A percentile compares a stretch with the other conserved stretches of the same genome.
These are phyloP conservation scores for Cercophora samala DNA, from an alignment of 495 filamentous ascomycete species.

Conservation along the genomic window DNA sequence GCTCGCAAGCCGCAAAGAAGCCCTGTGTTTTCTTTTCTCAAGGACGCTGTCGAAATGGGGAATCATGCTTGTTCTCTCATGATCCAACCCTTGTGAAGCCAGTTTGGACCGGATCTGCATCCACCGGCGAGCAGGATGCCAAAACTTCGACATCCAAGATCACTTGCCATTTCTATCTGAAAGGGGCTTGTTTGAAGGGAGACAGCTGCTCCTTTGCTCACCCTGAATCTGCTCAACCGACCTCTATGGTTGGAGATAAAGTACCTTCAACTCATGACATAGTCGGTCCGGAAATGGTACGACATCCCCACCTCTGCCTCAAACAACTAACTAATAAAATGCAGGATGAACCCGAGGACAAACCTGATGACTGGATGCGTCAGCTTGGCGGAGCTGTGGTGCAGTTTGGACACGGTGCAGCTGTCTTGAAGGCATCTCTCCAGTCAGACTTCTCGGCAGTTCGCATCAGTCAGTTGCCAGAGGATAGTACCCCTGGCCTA, in stretches of 20 bases:
- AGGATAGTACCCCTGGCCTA: constrained; percentile 15
- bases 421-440: constrained; percentile 24
- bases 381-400: constrained; percentile 28
- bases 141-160: background rate
- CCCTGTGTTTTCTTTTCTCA: constrained; percentile 12
- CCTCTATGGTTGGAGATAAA: background rate
- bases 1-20: background rate
- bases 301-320: too few species aligned
- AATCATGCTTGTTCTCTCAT: constrained; percentile 3
- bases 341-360: constrained; percentile 8
- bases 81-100: background rate
- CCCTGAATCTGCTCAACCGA: background rate
- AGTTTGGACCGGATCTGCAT: too few species aligned
- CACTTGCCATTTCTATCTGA: background rate
- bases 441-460: constrained; percentile 32
- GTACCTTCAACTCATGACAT: background rate
- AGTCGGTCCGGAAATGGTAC: background rate
- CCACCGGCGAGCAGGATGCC: background rate
- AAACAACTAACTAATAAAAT: background rate
- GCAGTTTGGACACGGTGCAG: constrained; percentile 31
- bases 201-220: constrained; percentile 15
- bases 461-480: constrained; percentile 28
- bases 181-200: constrained; percentile 2
- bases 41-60: constrained; percentile 13
- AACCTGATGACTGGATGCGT: constrained; percentile 20